A percentile compares a stretch with the other conserved stretches of the same genome.
These are phyloP conservation scores for Gossypium australe DNA, from an alignment of 345 rosid species.

Conservation along the genomic window DNA sequence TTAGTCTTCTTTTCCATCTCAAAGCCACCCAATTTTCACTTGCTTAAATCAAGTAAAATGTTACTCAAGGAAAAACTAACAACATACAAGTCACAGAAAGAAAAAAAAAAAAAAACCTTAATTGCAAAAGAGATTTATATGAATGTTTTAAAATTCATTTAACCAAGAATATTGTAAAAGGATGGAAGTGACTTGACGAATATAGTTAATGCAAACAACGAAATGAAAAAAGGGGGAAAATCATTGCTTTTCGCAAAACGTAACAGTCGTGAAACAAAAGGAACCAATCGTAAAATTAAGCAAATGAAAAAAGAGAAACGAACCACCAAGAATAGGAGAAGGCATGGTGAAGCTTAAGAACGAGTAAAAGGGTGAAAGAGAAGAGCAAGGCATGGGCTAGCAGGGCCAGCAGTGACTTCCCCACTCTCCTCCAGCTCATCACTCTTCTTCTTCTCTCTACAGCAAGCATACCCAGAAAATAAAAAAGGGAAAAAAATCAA, in stretches of 20 bases:
- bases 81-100: neutral
- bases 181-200: neutral
- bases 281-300: neutral
- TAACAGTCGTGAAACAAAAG: neutral
- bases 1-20: neutral
- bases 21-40: neutral
- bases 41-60: neutral
- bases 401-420: slow-evolving; percentile 57
- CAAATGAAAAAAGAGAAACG: slow-evolving; percentile 13
- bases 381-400: slow-evolving; percentile 65
- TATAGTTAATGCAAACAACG: neutral
- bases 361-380: slow-evolving; percentile 72
- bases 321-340: slow-evolving; percentile 74
- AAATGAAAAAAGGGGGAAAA: neutral
- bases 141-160: neutral
- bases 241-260: neutral
- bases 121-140: neutral
- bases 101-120: neutral
- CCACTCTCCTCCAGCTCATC: slow-evolving; percentile 80
- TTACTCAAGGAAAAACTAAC: neutral
- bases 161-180: neutral
- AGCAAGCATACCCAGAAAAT: slow-evolving; percentile 27
- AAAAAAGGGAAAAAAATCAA: neutral
- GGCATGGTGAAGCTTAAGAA: slow-evolving; percentile 63
- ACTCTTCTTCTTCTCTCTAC: slow-evolving; percentile 45